Conservation (phyloP, 305 asterid species). For the Plantago coronopus region DNA sequence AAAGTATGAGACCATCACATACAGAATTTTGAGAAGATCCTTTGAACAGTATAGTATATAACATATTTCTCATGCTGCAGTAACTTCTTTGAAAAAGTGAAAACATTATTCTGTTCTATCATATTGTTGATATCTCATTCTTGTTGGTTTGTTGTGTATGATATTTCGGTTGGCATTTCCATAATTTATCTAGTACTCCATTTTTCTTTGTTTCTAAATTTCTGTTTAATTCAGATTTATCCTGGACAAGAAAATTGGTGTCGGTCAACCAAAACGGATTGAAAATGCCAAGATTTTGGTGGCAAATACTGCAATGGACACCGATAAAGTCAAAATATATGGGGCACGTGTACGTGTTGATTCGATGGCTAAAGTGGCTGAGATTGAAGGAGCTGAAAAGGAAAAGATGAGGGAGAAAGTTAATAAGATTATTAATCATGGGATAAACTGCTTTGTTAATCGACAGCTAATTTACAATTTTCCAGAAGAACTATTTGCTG, state of each 20-base stretch:
- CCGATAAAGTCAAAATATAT: constrained; percentile 87
- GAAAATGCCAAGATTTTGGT: constrained; percentile 90
- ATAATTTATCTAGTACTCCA: background rate
- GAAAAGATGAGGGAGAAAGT: constrained; percentile 93
- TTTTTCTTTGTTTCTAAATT: background rate
- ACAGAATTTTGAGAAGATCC: no score
- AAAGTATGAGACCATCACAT: no score
- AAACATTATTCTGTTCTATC: no score
- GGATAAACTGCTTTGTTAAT: constrained; percentile 91
- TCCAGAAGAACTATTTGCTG: constrained; percentile 92
- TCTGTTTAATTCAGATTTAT: constrained; percentile 54
- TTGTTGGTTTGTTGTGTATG: background rate
- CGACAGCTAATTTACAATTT: constrained; percentile 95
- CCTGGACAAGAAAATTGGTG: constrained; percentile 90
- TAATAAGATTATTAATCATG: constrained; percentile 81
- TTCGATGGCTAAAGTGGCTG: constrained; percentile 98
- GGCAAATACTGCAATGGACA: constrained; percentile 94
- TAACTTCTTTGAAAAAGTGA: no score
- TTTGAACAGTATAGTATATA: no score
- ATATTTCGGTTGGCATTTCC: background rate
- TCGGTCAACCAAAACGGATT: constrained; percentile 91
- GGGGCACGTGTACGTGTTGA: constrained; percentile 98
- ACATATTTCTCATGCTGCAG: no score
- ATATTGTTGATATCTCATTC: background rate
- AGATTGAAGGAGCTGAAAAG: constrained; percentile 88